phyloP scores from a whole-genome alignment of 2,329 filamentous ascomycete species.

The Aspergillus quadricinctus region DNA sequence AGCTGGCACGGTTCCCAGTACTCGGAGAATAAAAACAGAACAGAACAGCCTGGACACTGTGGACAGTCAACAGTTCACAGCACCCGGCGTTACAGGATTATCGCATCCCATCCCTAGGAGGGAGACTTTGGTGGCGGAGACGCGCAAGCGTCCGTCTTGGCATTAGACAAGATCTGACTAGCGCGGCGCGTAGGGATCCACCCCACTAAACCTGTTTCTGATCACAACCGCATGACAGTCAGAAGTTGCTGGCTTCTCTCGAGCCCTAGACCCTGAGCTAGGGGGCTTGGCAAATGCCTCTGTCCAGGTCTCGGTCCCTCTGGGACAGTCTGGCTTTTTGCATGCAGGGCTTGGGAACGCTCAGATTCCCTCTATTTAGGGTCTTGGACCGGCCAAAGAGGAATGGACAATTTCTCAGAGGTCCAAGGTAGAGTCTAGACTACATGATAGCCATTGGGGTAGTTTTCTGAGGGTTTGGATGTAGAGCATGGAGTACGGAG shows the following conservation, averaged over 20 bases:
- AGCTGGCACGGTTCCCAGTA: neutral
- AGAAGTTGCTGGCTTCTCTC: neutral
- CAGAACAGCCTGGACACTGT: neutral
- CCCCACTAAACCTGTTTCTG: slow-evolving; percentile 19
- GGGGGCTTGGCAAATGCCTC: slow-evolving; percentile 1
- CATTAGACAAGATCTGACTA: slow-evolving; percentile 28
- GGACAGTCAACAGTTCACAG: neutral
- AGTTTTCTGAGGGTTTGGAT: neutral
- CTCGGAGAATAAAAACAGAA: slow-evolving; percentile 4
- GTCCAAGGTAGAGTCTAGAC: neutral
- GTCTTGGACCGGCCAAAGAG: neutral
- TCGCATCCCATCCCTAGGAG: slow-evolving; percentile 7
- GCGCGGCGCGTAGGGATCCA: slow-evolving; percentile 20
- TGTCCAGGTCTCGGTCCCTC: neutral
- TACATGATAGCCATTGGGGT: neutral
- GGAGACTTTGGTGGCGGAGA: slow-evolving; percentile 26
- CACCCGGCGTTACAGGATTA: slow-evolving; percentile 16
- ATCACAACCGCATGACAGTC: slow-evolving; percentile 2
- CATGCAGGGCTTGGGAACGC: neutral
- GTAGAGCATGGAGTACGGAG: neutral
- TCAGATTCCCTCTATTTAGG: neutral
- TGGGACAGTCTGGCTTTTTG: neutral
- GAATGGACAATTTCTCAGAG: neutral
- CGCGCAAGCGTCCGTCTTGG: slow-evolving; percentile 40
- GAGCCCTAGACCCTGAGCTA: neutral